phyloP scores from a whole-genome alignment of 2,329 filamentous ascomycete genomes.

The Alternaria burnsii region DNA sequence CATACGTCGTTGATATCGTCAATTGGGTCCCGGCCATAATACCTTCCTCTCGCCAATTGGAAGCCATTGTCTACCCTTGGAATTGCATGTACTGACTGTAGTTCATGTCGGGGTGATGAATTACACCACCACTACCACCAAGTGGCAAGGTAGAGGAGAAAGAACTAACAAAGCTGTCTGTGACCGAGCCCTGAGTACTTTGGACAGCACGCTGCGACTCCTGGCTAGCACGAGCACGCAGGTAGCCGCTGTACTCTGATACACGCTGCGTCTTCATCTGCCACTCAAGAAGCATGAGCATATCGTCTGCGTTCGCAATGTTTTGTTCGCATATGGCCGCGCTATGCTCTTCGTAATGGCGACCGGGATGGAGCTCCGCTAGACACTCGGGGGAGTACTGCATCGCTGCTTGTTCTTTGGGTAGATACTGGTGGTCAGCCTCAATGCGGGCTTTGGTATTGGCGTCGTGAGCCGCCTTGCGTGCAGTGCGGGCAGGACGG shows the following conservation, averaged over 20 bases:
- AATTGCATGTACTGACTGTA: not conserved
- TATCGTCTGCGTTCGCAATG: not conserved
- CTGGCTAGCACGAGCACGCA: slow-evolving; percentile 27
- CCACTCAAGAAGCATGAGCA: slow-evolving; percentile 22
- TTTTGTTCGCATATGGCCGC: not conserved
- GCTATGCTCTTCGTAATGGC: slow-evolving; percentile 1
- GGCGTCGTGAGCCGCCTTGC: not conserved
- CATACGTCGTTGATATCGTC: not conserved
- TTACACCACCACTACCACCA: not conserved
- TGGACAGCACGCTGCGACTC: slow-evolving; percentile 16
- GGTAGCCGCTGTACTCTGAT: slow-evolving; percentile 29
- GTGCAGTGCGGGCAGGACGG: not conserved
- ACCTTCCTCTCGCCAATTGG: not conserved
- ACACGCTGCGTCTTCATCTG: slow-evolving; percentile 31
- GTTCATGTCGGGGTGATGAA: not conserved
- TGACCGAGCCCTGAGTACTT: not conserved
- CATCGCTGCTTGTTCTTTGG: not conserved
- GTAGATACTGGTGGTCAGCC: not conserved
- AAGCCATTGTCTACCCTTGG: not conserved
- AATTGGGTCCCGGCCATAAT: not conserved
- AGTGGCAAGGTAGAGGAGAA: not conserved
- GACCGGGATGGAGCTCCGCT: not conserved
- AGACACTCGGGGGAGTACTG: not conserved
- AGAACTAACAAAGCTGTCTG: not conserved
- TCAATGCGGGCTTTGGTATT: not conserved